These are phyloP conservation scores for Sphagnum contortum DNA, from an alignment of 225 moss, liverwort and hornwort genomes.

Conservation along the genomic window DNA sequence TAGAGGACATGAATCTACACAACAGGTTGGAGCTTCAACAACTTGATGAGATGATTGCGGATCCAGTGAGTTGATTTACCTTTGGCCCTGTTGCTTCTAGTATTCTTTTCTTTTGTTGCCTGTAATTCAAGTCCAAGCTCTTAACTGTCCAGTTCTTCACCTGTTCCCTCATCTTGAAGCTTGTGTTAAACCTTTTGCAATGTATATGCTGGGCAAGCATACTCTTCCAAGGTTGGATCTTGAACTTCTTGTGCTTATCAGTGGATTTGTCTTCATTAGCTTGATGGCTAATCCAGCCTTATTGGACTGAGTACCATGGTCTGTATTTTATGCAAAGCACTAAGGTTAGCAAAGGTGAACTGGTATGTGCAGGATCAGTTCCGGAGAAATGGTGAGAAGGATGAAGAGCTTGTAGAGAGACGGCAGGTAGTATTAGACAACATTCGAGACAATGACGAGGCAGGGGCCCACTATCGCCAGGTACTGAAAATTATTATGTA, in stretches of 20 bases:
- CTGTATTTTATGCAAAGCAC: no score
- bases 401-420: constrained; percentile 55
- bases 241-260: neutral
- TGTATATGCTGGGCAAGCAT: no score
- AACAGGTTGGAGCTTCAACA: constrained; percentile 72
- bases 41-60: constrained; percentile 70
- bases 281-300: neutral
- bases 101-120: neutral
- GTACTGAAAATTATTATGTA: constrained; percentile 11
- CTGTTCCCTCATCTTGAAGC: neutral
- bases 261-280: neutral
- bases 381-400: constrained; percentile 36
- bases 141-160: no score
- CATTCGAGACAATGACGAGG: constrained; percentile 84
- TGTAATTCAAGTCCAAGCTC: no score
- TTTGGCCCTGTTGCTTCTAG: neutral
- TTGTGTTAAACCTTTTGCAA: neutral
- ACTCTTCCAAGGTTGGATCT: no score
- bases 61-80: constrained; percentile 21
- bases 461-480: constrained; percentile 73
- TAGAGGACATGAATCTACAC: constrained; percentile 79
- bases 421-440: constrained; percentile 81
- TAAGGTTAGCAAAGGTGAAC: neutral
- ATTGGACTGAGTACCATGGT: neutral
- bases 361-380: constrained; percentile 22